A percentile compares a stretch with the other conserved stretches of the same genome.
These are phyloP conservation scores for Aspergillus sp. DNA, from an alignment of 2,329 filamentous ascomycete genomes.

Conservation along the genomic window DNA sequence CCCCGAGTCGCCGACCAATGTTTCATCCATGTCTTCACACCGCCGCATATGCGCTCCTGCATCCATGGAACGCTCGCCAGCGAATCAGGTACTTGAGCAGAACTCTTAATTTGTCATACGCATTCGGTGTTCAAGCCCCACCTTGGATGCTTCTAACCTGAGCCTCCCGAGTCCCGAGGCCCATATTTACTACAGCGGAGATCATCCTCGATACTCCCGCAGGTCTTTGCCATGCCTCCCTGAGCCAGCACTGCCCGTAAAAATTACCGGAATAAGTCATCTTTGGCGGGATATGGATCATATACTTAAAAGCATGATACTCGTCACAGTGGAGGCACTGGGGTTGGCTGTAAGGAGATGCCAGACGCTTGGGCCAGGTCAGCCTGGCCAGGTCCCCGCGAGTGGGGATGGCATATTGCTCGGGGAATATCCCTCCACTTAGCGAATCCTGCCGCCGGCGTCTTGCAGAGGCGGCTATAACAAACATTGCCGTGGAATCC, in stretches of 20 bases:
- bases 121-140: no score
- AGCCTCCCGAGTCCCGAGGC: not conserved
- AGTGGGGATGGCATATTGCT: not conserved
- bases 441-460: not conserved
- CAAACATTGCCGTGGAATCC: no score
- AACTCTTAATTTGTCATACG: not conserved
- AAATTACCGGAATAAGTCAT: not conserved
- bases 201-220: not conserved
- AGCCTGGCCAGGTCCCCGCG: not conserved
- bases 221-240: not conserved
- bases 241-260: not conserved
- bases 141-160: no score
- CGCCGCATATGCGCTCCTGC: not conserved
- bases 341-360: not conserved
- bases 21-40: not conserved
- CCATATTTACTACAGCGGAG: not conserved
- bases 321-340: not conserved
- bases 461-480: no score
- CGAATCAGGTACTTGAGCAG: not conserved
- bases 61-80: not conserved
- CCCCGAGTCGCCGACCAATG: constrained; percentile 12
- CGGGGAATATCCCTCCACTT: not conserved
- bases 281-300: no score
- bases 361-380: not conserved
- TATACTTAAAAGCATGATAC: not conserved